Evolutionary conservation across 441 rosid species (phyloP).

Genomic region (Pelargonium fulgidum): DNA sequence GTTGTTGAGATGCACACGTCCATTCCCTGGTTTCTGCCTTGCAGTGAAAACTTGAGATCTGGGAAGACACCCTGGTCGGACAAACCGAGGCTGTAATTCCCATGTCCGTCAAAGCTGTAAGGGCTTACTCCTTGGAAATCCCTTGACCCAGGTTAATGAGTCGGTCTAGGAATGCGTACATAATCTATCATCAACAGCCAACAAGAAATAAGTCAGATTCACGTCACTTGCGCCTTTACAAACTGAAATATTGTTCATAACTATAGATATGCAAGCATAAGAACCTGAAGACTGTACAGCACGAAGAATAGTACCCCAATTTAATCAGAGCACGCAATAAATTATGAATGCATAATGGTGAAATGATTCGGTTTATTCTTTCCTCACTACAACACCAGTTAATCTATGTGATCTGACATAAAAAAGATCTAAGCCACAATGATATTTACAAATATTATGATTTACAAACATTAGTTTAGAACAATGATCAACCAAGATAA

Average conservation of each 20-base stretch:
- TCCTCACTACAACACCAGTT: not conserved
- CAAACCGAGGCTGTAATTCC: slow-evolving; percentile 77
- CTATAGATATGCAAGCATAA: too few species aligned
- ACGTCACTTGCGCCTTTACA: not conserved
- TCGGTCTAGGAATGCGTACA: slow-evolving; percentile 86
- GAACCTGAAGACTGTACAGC: too few species aligned
- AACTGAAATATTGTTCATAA: not conserved
- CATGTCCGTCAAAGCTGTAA: slow-evolving; percentile 83
- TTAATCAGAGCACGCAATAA: not conserved
- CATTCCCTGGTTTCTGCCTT: slow-evolving; percentile 78
- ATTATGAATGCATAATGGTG: not conserved
- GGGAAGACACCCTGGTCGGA: slow-evolving; percentile 86
- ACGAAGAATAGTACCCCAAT: too few species aligned
- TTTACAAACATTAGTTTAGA: too few species aligned
- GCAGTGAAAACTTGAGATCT: slow-evolving; percentile 55
- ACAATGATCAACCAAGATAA: too few species aligned
- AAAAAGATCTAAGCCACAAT: not conserved
- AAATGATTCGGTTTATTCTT: not conserved
- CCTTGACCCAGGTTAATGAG: slow-evolving; percentile 78
- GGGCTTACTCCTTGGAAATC: slow-evolving; percentile 81
- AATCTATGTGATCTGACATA: not conserved
- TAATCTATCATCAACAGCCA: slow-evolving; percentile 40
- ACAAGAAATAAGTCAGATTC: not conserved
- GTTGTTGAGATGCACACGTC: slow-evolving; percentile 86
- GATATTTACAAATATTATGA: too few species aligned